These are phyloP conservation scores for Senna siamea DNA, from an alignment of 306 rosid genomes.

Conservation along the genomic window DNA sequence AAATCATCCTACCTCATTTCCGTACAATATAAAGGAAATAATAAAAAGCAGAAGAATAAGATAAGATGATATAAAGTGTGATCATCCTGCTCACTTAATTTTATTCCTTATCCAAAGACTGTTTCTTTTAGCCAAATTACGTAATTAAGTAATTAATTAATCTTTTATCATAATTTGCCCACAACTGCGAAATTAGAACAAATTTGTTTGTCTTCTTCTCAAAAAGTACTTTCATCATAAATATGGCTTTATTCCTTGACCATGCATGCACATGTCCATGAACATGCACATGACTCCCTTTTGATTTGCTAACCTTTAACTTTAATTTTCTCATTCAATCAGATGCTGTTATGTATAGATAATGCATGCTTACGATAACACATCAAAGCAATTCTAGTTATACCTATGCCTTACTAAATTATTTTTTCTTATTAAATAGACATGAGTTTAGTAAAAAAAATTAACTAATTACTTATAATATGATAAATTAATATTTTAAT, in stretches of 20 bases:
- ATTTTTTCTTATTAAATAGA: too few species aligned
- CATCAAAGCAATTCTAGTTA: too few species aligned
- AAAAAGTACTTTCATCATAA: slow-evolving; percentile 36
- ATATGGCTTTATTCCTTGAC: slow-evolving; percentile 34
- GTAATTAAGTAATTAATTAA: background rate
- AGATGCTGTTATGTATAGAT: too few species aligned
- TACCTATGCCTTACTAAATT: too few species aligned
- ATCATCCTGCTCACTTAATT: slow-evolving; percentile 37
- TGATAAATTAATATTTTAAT: too few species aligned
- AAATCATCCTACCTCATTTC: too few species aligned
- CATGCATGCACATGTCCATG: background rate
- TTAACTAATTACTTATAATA: too few species aligned
- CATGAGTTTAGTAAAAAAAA: too few species aligned
- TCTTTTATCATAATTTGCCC: background rate
- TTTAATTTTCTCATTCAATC: too few species aligned
- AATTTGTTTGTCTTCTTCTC: slow-evolving; percentile 48
- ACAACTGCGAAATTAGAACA: slow-evolving; percentile 31
- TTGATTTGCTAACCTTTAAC: background rate
- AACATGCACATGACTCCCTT: background rate
- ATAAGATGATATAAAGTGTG: slow-evolving; percentile 40
- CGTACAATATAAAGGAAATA: background rate
- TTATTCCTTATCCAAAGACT: slow-evolving; percentile 45
- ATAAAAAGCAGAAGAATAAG: slow-evolving; percentile 25
- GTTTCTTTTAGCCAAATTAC: slow-evolving; percentile 35
- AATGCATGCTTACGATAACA: too few species aligned